Conservation (phyloP, 228 moss, liverwort and hornwort genomes). For the Sphagnum fallax region DNA sequence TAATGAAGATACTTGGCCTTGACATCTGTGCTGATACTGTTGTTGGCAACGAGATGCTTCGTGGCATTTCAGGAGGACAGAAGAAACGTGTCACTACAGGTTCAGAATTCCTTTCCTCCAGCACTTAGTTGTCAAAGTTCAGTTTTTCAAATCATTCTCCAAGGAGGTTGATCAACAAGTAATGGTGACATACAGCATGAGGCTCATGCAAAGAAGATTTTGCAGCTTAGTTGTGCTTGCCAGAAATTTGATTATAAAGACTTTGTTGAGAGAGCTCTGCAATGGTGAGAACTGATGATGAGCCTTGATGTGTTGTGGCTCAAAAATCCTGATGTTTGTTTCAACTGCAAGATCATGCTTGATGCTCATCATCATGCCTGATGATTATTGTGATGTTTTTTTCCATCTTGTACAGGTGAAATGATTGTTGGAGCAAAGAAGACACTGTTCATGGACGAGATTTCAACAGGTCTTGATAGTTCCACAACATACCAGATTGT, state of each 20-base stretch:
- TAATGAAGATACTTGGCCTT: slow-evolving; percentile 84
- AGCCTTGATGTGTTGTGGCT: too few species aligned
- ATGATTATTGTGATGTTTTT: not conserved
- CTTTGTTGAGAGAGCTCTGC: too few species aligned
- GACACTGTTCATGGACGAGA: slow-evolving; percentile 68
- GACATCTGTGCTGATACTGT: slow-evolving; percentile 91
- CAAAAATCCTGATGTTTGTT: too few species aligned
- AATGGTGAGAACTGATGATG: too few species aligned
- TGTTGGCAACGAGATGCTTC: slow-evolving; percentile 84
- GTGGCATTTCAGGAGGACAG: slow-evolving; percentile 92
- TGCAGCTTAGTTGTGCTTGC: too few species aligned
- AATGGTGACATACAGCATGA: too few species aligned
- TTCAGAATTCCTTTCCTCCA: not conserved
- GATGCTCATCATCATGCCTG: too few species aligned
- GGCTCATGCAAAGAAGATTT: slow-evolving; percentile 24
- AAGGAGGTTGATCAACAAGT: too few species aligned
- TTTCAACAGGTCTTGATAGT: slow-evolving; percentile 64
- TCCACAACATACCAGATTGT: slow-evolving; percentile 62
- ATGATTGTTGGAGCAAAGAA: slow-evolving; percentile 69
- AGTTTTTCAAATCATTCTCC: too few species aligned
- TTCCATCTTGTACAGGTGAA: slow-evolving; percentile 52
- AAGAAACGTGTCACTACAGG: slow-evolving; percentile 86
- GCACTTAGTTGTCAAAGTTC: too few species aligned
- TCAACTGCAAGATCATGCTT: too few species aligned
- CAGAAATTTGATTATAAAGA: too few species aligned